phyloP scores from a whole-genome alignment of 352 stramenopile genomes.

The Globisporangium parvum region DNA sequence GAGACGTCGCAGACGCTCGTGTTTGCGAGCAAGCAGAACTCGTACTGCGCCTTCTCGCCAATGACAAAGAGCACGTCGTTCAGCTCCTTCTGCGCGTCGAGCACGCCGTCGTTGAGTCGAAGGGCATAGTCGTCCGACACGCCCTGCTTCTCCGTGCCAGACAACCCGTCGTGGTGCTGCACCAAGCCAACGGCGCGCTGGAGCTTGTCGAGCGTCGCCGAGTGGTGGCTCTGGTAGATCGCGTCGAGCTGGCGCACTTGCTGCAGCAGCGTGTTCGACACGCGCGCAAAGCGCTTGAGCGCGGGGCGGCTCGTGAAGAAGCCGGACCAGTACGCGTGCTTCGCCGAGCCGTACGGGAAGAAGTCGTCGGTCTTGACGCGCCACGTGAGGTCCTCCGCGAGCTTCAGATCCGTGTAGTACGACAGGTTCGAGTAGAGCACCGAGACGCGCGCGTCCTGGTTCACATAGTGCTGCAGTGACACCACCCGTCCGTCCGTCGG shows the following conservation, averaged over 20 bases:
- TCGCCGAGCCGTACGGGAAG: conserved; percentile 93
- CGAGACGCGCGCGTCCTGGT: conserved; percentile 88
- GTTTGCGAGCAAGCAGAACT: conserved; percentile 82
- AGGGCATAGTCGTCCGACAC: conserved; percentile 95
- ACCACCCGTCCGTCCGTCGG: no score
- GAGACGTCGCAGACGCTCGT: conserved; percentile 88
- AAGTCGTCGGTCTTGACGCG: conserved; percentile 95
- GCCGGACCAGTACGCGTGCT: conserved; percentile 93
- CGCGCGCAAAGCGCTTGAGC: conserved; percentile 91
- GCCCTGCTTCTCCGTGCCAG: conserved; percentile 93
- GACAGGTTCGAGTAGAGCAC: conserved; percentile 96
- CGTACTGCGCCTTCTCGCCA: conserved; percentile 54
- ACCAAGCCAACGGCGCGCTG: conserved; percentile 89
- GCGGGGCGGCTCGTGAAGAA: conserved; percentile 94
- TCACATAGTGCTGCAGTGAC: conserved; percentile 75
- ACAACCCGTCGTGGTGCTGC: conserved; percentile 96
- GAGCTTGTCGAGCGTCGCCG: conserved; percentile 47
- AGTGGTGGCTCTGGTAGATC: conserved; percentile 58
- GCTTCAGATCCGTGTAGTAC: conserved; percentile 94
- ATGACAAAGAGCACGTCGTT: conserved; percentile 75
- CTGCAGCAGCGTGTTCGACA: conserved; percentile 86
- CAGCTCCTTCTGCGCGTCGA: conserved; percentile 54
- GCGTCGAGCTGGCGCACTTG: conserved; percentile 90
- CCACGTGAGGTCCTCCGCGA: conserved; percentile 71
- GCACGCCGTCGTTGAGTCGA: conserved; percentile 81